These are phyloP conservation scores for Psilocybe sp. DNA, from an alignment of 768 basidiomycete species.

Conservation along the genomic window DNA sequence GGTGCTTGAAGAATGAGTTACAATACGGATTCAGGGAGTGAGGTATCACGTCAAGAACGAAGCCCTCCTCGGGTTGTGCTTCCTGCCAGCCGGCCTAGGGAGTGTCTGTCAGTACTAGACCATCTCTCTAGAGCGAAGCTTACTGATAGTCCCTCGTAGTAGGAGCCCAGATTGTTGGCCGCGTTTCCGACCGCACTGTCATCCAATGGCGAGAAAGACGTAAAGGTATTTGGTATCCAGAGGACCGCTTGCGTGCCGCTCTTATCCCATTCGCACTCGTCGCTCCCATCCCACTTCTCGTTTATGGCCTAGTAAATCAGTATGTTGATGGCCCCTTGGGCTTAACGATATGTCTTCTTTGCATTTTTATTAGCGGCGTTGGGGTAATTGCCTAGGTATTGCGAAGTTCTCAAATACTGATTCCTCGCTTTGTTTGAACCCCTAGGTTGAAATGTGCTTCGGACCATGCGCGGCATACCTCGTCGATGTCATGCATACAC, in stretches of 20 bases:
- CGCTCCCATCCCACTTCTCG: conserved; percentile 47
- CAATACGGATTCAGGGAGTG: conserved; percentile 39
- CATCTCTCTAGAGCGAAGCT: neutral
- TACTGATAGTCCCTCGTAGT: neutral
- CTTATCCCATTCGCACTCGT: conserved; percentile 41
- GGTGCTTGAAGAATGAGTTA: neutral
- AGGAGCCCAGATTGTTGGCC: conserved; percentile 52
- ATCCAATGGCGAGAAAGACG: conserved; percentile 42
- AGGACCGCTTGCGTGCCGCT: conserved; percentile 58
- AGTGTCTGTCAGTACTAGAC: conserved; percentile 32
- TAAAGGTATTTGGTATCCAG: conserved; percentile 58
- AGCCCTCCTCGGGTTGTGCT: conserved; percentile 54
- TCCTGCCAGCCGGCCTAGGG: conserved; percentile 54
- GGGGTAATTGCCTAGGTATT: conserved; percentile 43
- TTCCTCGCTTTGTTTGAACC: neutral
- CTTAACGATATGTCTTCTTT: conserved; percentile 44
- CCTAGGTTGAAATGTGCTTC: conserved; percentile 50
- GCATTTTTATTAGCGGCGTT: conserved; percentile 60
- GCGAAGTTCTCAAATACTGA: neutral
- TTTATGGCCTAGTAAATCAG: conserved; percentile 42
- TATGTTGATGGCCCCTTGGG: conserved; percentile 47
- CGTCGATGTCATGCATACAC: conserved; percentile 53
- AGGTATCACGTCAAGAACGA: conserved; percentile 53
- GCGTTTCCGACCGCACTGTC: conserved; percentile 51
- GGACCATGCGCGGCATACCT: conserved; percentile 50